These are phyloP conservation scores for Cornus controversa DNA, from an alignment of 148 eudicot species.

Conservation along the genomic window DNA sequence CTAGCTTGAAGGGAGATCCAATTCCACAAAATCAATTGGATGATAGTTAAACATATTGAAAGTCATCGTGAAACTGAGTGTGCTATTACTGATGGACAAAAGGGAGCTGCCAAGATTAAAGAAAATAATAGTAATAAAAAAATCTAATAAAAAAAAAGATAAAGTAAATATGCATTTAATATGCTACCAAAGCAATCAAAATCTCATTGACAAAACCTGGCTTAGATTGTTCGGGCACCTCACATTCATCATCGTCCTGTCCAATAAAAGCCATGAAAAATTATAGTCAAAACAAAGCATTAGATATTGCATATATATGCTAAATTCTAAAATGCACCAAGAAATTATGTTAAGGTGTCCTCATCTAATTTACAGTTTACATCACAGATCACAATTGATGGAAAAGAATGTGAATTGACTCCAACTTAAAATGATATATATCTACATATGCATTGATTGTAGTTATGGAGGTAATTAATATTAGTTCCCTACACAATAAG, in stretches of 20 bases:
- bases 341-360: no score
- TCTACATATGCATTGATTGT: no score
- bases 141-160: background rate
- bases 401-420: no score
- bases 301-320: background rate
- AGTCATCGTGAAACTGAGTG: background rate
- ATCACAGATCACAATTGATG: no score
- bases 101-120: background rate
- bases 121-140: background rate
- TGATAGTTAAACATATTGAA: background rate
- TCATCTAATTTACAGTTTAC: no score
- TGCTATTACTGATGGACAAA: background rate
- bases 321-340: no score
- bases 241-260: constrained; percentile 41
- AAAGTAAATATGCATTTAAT: background rate
- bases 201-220: constrained; percentile 32
- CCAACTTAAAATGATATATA: no score
- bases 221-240: constrained; percentile 21
- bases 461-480: no score
- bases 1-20: background rate
- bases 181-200: background rate
- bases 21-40: background rate
- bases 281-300: background rate
- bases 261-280: constrained; percentile 9
- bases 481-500: no score